Base-by-base conservation (phyloP, 2,329 filamentous ascomycete genomes). In the Exophiala sideris region DNA sequence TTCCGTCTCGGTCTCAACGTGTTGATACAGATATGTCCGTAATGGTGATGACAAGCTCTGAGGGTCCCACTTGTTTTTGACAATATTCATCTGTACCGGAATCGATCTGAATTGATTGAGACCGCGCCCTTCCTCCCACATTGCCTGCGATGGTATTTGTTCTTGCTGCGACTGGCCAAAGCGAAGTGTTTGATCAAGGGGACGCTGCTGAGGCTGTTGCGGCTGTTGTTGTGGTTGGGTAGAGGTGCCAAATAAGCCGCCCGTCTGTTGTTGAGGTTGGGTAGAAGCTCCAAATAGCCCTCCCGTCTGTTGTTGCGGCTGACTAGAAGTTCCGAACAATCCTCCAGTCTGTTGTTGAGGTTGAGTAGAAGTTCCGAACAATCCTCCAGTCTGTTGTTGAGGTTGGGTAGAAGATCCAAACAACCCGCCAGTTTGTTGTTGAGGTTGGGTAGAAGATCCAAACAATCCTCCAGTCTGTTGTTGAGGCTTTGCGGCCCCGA, bases 11-110 rank as follows among this genome's bases (percentile, higher is more conserved):
- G 45, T 59, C 44, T 77, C 75, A 47, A 84, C 82, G 14, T 79
- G 71, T 65, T 85, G 85, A 69, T 86, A 86, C 60, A 86, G 76
- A 66, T 86, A 86, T 41, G 79, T 71, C 57, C 83, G 78, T 66
- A 86, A 80, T 6, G 76, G 76, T 35, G 79, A 83, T 42, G 72
- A 70, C 36, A 73, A 71, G 58, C 67, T 77, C 7, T 70, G 67
- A 0, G 81, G 77, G 44, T 83, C 75, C 83, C 83, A 86, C 69
- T 85, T 85, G 46, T 78, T 73, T 54, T 75, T 73, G n/a, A 86
- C 73, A n/a, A 82, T 77, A 32, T 72, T 70, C 64, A 85, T 82
- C 63, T 85, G 83, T 61, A 82, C 80, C 1, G 77, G 73, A 29
- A 86, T 78, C 16, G 79, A 80, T 65, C 83, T 81, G 66, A 85